phyloP scores from a whole-genome alignment of 2,329 filamentous ascomycete species.

The Penicillium hesseltinei region DNA sequence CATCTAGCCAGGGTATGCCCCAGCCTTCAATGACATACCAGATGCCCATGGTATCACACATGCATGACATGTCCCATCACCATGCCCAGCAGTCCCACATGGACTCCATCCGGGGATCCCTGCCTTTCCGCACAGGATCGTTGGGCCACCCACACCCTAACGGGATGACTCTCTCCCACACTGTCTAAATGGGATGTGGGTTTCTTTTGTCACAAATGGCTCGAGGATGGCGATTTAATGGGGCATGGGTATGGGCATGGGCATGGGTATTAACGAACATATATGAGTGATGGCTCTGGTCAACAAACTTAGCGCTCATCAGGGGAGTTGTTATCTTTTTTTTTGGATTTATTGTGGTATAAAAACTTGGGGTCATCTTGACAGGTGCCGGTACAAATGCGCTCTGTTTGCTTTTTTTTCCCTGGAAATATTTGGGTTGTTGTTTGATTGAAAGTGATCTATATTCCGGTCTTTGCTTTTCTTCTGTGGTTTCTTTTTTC shows the following conservation, averaged over 20 bases:
- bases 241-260: not conserved
- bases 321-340: constrained; percentile 15
- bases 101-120: constrained; percentile 20
- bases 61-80: constrained; percentile 28
- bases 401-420: constrained; percentile 6
- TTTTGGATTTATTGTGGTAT: constrained; percentile 20
- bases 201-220: not conserved
- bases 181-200: constrained; percentile 16
- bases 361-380: constrained; percentile 18
- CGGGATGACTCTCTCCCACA: constrained; percentile 22
- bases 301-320: constrained; percentile 19
- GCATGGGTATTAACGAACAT: constrained; percentile 24
- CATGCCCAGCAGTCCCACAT: not conserved
- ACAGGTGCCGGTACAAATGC: constrained; percentile 13
- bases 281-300: constrained; percentile 28
- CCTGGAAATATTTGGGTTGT: constrained; percentile 13
- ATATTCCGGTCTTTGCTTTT: constrained; percentile 6
- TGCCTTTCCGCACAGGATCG: constrained; percentile 34
- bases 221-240: constrained; percentile 1
- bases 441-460: constrained; percentile 1
- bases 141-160: constrained; percentile 32
- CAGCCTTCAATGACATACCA: constrained; percentile 31
- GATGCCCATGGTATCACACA: constrained; percentile 27
- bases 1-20: constrained; percentile 24
- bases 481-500: not conserved